Base-by-base conservation (phyloP, 208 protist genomes). In the Naegleria gruberi region DNA sequence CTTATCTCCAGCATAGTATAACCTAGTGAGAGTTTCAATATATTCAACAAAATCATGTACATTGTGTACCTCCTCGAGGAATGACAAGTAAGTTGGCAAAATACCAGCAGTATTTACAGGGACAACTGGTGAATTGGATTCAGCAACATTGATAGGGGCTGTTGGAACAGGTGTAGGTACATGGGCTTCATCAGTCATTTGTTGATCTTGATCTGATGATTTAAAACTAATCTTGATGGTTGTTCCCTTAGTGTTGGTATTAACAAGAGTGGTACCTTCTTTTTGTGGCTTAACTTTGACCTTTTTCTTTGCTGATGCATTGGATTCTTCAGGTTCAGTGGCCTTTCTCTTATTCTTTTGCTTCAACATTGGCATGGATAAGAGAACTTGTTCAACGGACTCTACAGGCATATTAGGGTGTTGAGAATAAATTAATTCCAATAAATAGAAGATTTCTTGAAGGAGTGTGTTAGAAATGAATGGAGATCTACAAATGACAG, bases 351-450 rank as follows among this genome's bases (percentile, higher is more conserved):
- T 77, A n/a, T 77, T 77, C 65, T 77, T 77, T 77, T 77, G 65
- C 34, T 77, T 77, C n/a, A n/a, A n/a, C 26, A 77, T 77, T 30
- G 65, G 65, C 6, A 77, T 37, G 30, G 65, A 4, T 8, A 77
- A 30, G 1, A 77, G 30, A 37, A 77, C 65, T 26, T 37, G 26
- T 37, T 77, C 65, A n/a, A 77, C 6, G 17, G 65, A 0, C 30
- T 37, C 17, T 77, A n/a, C 0, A 30, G 30, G 17, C 30, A 37
- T 37, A 37, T 77, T 77, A 37, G 65, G 17, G 26, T 77, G 65
- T 77, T 77, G 65, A 37, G 81, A 84, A 45, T 45, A 84, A 84
- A 45, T 84, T 30, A 84, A 84, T 43, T 84, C 81, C 5, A 84
- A n/a, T 15, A 84, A 43, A 45, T 84, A 84, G 40, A 84, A 84